phyloP scores from a whole-genome alignment of 164 flowering plant species.

The Tetracentron sinense region DNA sequence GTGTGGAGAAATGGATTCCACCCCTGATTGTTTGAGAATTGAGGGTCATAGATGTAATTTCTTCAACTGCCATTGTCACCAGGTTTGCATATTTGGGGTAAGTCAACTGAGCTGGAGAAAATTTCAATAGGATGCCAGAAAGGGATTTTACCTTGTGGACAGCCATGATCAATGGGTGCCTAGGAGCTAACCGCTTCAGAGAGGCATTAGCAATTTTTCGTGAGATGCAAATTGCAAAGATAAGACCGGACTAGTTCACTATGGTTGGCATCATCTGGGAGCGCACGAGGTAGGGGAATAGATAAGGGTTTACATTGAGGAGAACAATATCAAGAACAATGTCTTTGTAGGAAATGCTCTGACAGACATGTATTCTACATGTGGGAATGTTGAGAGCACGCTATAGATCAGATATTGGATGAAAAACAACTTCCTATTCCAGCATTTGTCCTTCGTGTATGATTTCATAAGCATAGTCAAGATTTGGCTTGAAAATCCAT shows the following conservation, averaged over 20 bases:
- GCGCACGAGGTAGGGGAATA: conserved; percentile 58
- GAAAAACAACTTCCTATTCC: no score
- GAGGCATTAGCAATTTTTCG: conserved; percentile 49
- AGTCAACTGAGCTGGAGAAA: conserved; percentile 34
- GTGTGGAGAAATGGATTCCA: conserved; percentile 44
- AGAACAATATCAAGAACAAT: conserved; percentile 44
- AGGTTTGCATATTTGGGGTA: conserved; percentile 38
- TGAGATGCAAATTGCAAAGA: conserved; percentile 40
- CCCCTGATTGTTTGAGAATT: conserved; percentile 33
- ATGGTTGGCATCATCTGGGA: conserved; percentile 53
- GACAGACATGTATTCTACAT: conserved; percentile 65
- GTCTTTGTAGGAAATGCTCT: conserved; percentile 52
- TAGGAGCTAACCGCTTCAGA: conserved; percentile 31
- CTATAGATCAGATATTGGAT: no score
- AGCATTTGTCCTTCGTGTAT: no score
- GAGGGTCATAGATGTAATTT: conserved; percentile 38
- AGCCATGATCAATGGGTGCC: conserved; percentile 50
- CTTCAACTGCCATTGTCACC: conserved; percentile 46
- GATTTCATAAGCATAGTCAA: no score
- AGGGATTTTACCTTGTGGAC: conserved; percentile 54
- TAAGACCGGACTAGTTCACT: conserved; percentile 48
- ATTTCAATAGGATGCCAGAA: conserved; percentile 45
- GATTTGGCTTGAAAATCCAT: no score
- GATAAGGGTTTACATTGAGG: conserved; percentile 45
- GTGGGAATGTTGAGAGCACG: conserved; percentile 56